phyloP scores from a whole-genome alignment of 1,139 yeast genomes.

The Blastobotrys malaysiensis region DNA sequence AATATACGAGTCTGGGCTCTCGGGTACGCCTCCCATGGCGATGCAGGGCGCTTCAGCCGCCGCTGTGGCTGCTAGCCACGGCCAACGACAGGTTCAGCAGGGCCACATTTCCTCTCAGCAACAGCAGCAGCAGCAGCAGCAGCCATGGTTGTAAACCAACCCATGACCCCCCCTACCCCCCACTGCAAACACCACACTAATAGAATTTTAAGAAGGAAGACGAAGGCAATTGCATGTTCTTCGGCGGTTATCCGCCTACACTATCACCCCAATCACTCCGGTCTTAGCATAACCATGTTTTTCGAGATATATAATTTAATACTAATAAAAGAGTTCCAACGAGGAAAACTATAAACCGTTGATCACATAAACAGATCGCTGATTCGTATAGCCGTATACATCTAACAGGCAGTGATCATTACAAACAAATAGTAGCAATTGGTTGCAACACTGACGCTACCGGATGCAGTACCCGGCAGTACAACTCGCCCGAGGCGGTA shows the following conservation, averaged over 20 bases:
- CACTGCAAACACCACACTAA: not conserved
- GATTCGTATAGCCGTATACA: too few species aligned
- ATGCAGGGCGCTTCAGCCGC: not conserved
- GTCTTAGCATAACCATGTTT: not conserved
- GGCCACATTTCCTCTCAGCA: too few species aligned
- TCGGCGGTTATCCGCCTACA: not conserved
- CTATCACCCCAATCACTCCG: not conserved
- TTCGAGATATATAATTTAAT: not conserved
- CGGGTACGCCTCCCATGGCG: not conserved
- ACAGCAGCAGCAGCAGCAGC: conserved; percentile 11
- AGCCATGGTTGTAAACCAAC: conserved; percentile 9
- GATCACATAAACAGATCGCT: too few species aligned
- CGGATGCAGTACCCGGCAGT: too few species aligned
- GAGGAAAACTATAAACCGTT: too few species aligned
- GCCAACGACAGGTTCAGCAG: not conserved
- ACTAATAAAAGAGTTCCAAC: not conserved
- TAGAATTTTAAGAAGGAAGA: conserved; percentile 4
- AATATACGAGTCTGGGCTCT: not conserved
- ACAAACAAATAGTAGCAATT: too few species aligned
- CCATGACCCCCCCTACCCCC: not conserved
- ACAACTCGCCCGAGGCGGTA: too few species aligned
- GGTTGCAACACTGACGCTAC: too few species aligned
- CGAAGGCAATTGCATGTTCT: not conserved
- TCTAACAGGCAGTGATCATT: too few species aligned
- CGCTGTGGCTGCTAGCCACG: not conserved